These are phyloP conservation scores for Phytophthora pistaciae DNA, from an alignment of 352 stramenopile species.

Conservation along the genomic window DNA sequence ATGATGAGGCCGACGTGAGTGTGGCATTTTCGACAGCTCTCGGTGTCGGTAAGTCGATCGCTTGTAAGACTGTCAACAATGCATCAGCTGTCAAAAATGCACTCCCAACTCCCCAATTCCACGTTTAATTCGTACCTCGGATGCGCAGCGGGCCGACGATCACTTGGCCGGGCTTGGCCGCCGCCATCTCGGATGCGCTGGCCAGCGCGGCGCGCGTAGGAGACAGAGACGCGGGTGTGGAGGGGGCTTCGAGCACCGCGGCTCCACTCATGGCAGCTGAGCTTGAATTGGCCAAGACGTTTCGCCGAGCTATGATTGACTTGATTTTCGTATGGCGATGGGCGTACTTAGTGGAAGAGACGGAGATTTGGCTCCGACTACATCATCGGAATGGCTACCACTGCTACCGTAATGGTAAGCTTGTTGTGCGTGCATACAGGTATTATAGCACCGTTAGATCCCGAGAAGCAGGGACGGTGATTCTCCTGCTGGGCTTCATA, in stretches of 20 bases:
- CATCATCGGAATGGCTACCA: background rate
- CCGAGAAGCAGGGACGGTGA: too few relatives aligned
- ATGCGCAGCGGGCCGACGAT: constrained; percentile 61
- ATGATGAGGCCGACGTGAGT: constrained; percentile 40
- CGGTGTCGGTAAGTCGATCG: constrained; percentile 58
- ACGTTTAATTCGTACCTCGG: constrained; percentile 44
- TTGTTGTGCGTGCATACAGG: too few relatives aligned
- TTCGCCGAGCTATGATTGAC: constrained; percentile 5
- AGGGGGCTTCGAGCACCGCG: constrained; percentile 24
- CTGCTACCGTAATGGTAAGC: too few relatives aligned
- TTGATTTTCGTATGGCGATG: constrained; percentile 10
- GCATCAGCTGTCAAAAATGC: constrained; percentile 14
- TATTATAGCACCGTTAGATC: too few relatives aligned
- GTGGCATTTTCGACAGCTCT: constrained; percentile 27
- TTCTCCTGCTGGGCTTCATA: too few relatives aligned
- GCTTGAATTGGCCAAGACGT: constrained; percentile 5
- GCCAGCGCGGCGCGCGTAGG: constrained; percentile 58
- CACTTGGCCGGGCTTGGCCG: constrained; percentile 55
- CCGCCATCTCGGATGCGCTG: constrained; percentile 58
- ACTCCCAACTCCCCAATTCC: background rate
- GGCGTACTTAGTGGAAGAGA: constrained; percentile 15
- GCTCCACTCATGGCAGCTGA: constrained; percentile 30
- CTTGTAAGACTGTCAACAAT: constrained; percentile 49
- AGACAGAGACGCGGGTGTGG: constrained; percentile 40
- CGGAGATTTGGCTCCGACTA: background rate